These are phyloP conservation scores for Cynara cardunculus DNA, from an alignment of 129 eudicot genomes.

Conservation along the genomic window DNA sequence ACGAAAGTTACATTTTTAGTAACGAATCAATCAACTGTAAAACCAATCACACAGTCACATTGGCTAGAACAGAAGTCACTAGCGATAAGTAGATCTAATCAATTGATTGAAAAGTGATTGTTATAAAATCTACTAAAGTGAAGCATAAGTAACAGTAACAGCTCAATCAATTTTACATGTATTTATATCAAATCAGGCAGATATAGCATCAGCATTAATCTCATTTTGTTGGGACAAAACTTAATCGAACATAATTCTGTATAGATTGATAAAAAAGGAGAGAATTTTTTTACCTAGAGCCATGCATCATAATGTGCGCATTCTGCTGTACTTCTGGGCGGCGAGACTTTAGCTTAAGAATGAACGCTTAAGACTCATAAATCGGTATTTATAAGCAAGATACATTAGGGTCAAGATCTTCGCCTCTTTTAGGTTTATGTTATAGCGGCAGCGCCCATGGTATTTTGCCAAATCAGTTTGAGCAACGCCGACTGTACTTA, in stretches of 20 bases:
- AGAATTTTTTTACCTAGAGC: not conserved
- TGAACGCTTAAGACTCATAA: not conserved
- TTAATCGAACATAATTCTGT: not conserved
- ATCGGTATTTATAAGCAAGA: not conserved
- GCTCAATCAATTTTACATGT: not conserved
- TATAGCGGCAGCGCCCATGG: not conserved
- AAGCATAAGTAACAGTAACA: slow-evolving; percentile 8
- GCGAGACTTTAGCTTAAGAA: not conserved
- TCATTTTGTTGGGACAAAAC: not conserved
- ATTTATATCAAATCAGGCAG: not conserved
- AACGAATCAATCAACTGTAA: not conserved
- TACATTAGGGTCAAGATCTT: not conserved
- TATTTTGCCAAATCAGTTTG: slow-evolving; percentile 7
- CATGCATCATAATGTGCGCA: not conserved
- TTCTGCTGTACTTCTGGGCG: not conserved
- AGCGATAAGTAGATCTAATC: not conserved
- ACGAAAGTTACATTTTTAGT: not conserved
- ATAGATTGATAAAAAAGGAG: not conserved
- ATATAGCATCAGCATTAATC: not conserved
- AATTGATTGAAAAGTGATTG: not conserved
- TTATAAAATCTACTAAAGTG: not conserved
- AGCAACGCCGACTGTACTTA: not conserved
- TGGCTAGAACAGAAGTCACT: too few species aligned
- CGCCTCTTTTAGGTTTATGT: not conserved
- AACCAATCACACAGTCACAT: not conserved